A percentile compares a stretch with the other conserved stretches of the same genome.
Evolutionary conservation across 345 rosid genomes (phyloP).

Genomic region (Nasturtium officinale): DNA sequence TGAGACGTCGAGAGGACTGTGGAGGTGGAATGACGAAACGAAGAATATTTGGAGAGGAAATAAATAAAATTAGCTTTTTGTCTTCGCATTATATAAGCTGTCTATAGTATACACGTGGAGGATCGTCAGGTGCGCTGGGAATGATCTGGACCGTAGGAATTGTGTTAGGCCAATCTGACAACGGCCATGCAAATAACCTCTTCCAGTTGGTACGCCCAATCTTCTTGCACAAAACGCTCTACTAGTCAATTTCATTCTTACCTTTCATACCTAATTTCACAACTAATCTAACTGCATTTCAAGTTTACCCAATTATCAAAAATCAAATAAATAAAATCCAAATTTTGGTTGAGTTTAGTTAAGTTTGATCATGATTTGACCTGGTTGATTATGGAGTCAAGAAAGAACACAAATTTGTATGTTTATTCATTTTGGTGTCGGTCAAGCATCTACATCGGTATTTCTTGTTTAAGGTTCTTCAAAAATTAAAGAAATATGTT

Average conservation of each 20-base stretch:
- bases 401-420: neutral
- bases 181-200: constrained; percentile 41
- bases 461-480: too few relatives aligned
- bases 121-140: neutral
- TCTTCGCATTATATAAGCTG: constrained; percentile 2
- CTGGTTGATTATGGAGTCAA: neutral
- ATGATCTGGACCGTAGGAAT: constrained; percentile 37
- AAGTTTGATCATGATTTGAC: constrained; percentile 20
- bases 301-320: too few relatives aligned
- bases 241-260: neutral
- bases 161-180: constrained; percentile 23
- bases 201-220: constrained; percentile 40
- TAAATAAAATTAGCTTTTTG: neutral
- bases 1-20: constrained; percentile 46
- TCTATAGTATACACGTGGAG: constrained; percentile 44
- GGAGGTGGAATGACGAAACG: constrained; percentile 29
- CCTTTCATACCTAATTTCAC: constrained; percentile 34
- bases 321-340: too few relatives aligned
- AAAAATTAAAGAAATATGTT: too few relatives aligned
- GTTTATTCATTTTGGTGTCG: neutral
- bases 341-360: constrained; percentile 15
- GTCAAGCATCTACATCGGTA: too few relatives aligned
- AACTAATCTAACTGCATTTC: constrained; percentile 25
- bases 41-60: neutral
- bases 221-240: constrained; percentile 28